Evolutionary conservation across 495 filamentous ascomycete genomes (phyloP), one percentile per base, ranked within the genome.

Genomic region (Penicillium silybi): DNA sequence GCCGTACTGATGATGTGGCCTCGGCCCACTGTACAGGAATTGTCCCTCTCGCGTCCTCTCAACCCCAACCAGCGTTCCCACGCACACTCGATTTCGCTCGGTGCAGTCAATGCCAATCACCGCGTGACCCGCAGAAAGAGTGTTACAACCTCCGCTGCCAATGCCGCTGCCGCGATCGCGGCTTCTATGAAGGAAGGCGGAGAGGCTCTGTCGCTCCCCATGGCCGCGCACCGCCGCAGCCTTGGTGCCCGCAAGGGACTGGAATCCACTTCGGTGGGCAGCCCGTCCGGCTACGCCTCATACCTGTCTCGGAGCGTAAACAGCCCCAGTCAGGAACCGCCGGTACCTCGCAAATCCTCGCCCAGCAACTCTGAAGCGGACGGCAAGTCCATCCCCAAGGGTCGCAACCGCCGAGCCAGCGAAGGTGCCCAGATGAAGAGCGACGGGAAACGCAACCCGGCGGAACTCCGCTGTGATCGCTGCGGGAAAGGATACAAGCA

Each of bases 401-500:
- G 80, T 62, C 86, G 85, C 52, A 82, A 87, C 56, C 80, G 88
- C 57, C 83, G 89, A 64, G 90, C 89, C 56, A 96, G 89, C 72
- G 93, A 95, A 72, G 90, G 88, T 54, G 85, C 89, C 57, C 83
- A 85, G 54, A 75, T 90, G 59, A 93, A 90, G 72, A 77, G 74
- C 54, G 88, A 90, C 56, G 83, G 82, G 61, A 90, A 85, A 68
- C 86, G 84, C 69, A 75, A 75, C 68, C 87, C 84, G 61, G 82
- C 84, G 59, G 92, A 97, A 67, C 80, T 98, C 64, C 88, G 89
- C 73, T 98, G 93, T 76, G 92, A 97, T 65, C 93, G 89, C 73
- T 98, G 93, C 80, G 93, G 93, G 71, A 98, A 98, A 81, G 91
- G 89, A 75, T 98, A 98, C 85, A 98, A 98, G 86, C 93, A 98